These are phyloP conservation scores for Taphrina communis DNA, from an alignment of 1,139 yeast species.

Conservation along the genomic window DNA sequence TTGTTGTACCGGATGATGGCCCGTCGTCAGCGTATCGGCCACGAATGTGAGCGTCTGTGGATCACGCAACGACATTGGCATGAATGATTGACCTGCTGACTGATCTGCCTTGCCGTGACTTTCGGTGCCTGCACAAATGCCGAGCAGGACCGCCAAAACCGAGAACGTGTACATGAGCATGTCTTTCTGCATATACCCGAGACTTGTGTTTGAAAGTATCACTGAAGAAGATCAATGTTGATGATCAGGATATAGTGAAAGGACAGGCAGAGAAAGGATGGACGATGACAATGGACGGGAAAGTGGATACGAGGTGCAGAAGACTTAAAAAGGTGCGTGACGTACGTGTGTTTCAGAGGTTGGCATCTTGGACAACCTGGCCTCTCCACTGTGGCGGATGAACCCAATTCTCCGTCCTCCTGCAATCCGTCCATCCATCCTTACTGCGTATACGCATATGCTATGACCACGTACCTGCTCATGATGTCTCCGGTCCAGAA, in stretches of 20 bases:
- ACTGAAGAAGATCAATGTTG: too few species aligned
- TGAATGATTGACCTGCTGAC: conserved; percentile 4
- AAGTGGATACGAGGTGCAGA: background rate
- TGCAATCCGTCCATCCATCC: too few species aligned
- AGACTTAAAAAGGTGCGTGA: background rate
- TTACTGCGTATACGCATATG: too few species aligned
- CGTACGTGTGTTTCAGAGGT: background rate
- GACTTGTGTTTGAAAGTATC: too few species aligned
- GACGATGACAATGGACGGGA: background rate
- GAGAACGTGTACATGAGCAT: too few species aligned
- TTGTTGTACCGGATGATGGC: conserved; percentile 37
- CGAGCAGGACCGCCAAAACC: too few species aligned
- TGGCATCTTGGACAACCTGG: background rate
- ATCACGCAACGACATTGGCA: conserved; percentile 10
- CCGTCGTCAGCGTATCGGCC: conserved; percentile 2
- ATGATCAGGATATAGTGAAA: background rate
- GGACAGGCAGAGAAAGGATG: background rate
- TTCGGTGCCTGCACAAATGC: too few species aligned
- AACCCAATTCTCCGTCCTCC: conserved; percentile 10
- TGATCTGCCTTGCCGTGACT: too few species aligned
- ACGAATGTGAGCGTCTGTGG: conserved; percentile 2
- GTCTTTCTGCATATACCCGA: too few species aligned
- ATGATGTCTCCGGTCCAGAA: too few species aligned
- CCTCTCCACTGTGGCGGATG: conserved; percentile 20
- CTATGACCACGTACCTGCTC: too few species aligned